These are phyloP conservation scores for Brasilioporus rufonigricans DNA, from an alignment of 768 basidiomycete species.

Conservation along the genomic window DNA sequence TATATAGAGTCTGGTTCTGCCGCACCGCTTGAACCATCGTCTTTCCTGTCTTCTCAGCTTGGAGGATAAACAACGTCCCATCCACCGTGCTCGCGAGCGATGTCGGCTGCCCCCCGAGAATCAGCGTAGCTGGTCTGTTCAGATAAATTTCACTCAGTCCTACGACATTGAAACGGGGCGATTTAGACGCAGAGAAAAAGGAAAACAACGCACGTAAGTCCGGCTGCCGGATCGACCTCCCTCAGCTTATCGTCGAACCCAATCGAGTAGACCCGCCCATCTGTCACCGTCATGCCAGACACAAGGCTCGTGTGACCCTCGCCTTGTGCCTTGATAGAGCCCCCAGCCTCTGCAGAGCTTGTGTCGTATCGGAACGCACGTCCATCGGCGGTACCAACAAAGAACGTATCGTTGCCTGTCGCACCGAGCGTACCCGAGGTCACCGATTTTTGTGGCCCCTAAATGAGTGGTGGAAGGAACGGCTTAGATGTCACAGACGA, in stretches of 20 bases:
- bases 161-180: background rate
- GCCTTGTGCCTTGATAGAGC: slow-evolving; percentile 51
- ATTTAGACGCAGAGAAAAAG: background rate
- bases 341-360: background rate
- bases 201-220: slow-evolving; percentile 26
- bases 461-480: background rate
- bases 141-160: background rate
- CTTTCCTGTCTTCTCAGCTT: slow-evolving; percentile 44
- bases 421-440: slow-evolving; percentile 53
- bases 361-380: slow-evolving; percentile 65
- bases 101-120: slow-evolving; percentile 65
- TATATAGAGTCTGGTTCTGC: slow-evolving; percentile 64
- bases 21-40: slow-evolving; percentile 59
- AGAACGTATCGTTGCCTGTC: slow-evolving; percentile 54
- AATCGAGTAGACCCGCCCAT: slow-evolving; percentile 59
- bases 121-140: slow-evolving; percentile 48
- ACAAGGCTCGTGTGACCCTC: slow-evolving; percentile 71
- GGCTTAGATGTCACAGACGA: background rate
- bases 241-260: slow-evolving; percentile 81
- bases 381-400: slow-evolving; percentile 80
- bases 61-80: slow-evolving; percentile 57
- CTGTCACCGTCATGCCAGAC: slow-evolving; percentile 50
- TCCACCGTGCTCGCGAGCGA: slow-evolving; percentile 58
- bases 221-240: slow-evolving; percentile 49
- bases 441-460: slow-evolving; percentile 83